These are phyloP conservation scores for Cystobasidium sp. DNA, from an alignment of 1,284 basidiomycete species.

Conservation along the genomic window DNA sequence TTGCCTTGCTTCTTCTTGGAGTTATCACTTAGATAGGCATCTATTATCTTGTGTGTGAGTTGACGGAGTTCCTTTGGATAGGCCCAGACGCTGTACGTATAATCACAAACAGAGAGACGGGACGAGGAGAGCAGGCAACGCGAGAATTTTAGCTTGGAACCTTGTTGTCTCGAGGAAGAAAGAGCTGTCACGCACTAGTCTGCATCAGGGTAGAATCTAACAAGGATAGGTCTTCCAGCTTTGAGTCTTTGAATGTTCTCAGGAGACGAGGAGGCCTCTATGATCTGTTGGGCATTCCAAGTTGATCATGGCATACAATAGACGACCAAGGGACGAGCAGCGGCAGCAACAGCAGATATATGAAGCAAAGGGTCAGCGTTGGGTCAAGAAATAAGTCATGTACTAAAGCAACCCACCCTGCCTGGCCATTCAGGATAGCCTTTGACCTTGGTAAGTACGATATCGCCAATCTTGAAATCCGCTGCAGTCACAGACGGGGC, in stretches of 20 bases:
- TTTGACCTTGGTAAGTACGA: slow-evolving; percentile 89
- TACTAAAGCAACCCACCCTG: slow-evolving; percentile 65
- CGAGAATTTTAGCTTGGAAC: not conserved
- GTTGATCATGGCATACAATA: too few species aligned
- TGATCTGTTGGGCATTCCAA: slow-evolving; percentile 63
- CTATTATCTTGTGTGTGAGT: slow-evolving; percentile 79
- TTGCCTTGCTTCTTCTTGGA: slow-evolving; percentile 70
- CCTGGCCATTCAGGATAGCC: slow-evolving; percentile 93
- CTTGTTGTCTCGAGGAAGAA: not conserved
- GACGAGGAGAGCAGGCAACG: slow-evolving; percentile 3
- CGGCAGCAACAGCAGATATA: slow-evolving; percentile 7
- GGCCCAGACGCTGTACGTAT: slow-evolving; percentile 74
- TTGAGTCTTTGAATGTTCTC: slow-evolving; percentile 64
- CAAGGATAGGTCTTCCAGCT: slow-evolving; percentile 74
- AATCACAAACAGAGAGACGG: slow-evolving; percentile 45
- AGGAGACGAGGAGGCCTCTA: slow-evolving; percentile 71
- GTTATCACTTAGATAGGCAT: slow-evolving; percentile 74
- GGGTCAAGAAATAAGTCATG: not conserved
- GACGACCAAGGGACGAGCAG: not conserved
- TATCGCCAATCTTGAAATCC: slow-evolving; percentile 64
- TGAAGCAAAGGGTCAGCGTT: not conserved
- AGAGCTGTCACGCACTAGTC: slow-evolving; percentile 72
- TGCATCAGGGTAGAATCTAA: slow-evolving; percentile 85
- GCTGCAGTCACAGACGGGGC: slow-evolving; percentile 30
- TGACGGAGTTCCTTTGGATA: slow-evolving; percentile 78